These are phyloP conservation scores for Taphrina communis DNA, from an alignment of 1,139 yeast genomes.

Conservation along the genomic window DNA sequence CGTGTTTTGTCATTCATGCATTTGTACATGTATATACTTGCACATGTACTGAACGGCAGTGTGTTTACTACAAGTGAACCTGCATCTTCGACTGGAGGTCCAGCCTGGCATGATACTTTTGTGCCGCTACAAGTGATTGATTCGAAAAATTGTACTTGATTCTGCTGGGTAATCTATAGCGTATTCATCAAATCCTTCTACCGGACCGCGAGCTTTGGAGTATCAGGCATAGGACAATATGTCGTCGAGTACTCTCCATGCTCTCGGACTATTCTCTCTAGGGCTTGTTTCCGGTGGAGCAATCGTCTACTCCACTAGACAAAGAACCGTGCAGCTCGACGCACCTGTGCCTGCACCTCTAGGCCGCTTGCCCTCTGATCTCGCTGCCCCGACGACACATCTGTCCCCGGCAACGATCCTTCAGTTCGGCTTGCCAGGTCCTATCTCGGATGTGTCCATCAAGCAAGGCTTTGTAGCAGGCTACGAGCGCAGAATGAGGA, in stretches of 20 bases:
- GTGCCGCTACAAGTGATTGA: too few species aligned
- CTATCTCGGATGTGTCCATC: slow-evolving; percentile 78
- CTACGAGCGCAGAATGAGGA: slow-evolving; percentile 80
- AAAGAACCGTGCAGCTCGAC: slow-evolving; percentile 6
- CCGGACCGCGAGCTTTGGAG: not conserved
- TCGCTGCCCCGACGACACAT: not conserved
- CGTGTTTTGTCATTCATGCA: too few species aligned
- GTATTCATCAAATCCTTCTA: too few species aligned
- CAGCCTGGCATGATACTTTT: too few species aligned
- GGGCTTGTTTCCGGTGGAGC: slow-evolving; percentile 39
- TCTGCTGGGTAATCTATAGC: too few species aligned
- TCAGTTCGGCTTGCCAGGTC: slow-evolving; percentile 94
- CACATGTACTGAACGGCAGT: too few species aligned
- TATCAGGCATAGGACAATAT: not conserved
- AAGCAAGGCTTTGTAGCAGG: slow-evolving; percentile 81
- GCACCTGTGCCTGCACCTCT: slow-evolving; percentile 1
- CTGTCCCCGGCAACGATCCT: slow-evolving; percentile 57
- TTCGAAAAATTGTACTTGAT: too few species aligned
- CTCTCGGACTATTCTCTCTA: slow-evolving; percentile 27
- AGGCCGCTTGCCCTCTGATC: slow-evolving; percentile 18
- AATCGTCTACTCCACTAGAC: slow-evolving; percentile 21
- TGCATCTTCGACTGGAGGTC: too few species aligned
- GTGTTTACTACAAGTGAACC: too few species aligned
- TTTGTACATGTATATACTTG: too few species aligned
- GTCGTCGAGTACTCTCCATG: slow-evolving; percentile 14